Evolutionary conservation across 352 stramenopile genomes (phyloP), one percentile per base, ranked within the genome.

Genomic region (Globisporangium acanthophoron): DNA sequence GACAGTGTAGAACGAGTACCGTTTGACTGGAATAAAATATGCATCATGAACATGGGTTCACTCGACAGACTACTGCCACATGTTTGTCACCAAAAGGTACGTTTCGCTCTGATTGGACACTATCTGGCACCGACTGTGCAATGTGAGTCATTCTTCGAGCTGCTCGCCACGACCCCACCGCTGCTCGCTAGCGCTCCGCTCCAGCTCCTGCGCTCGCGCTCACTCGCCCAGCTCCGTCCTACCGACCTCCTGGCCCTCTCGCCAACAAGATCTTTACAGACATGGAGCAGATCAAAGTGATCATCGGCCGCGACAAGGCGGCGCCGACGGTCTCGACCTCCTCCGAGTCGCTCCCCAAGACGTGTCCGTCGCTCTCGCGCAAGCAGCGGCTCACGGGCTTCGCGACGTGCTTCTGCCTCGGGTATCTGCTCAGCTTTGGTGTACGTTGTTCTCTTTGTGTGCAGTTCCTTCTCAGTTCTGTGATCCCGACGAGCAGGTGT

Each of bases 361-460:
- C 77, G 45, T 92, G 85, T 44, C 80, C 79, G 21, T 78, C 76
- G 64, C 76, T 94, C 39, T 80, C 73, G 40, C 80, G 73, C 63
- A 70, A 69, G 62, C 85, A 94, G 69, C 77, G 85, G 7, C 56
- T 94, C 57, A 70, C 69, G 33, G 85, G 85, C 54, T 94, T 94
- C 41, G 76, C 51, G 40, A 65, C 62, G n/a, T 94, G 85, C 69
- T 94, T 94, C 57, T 74, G 72, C 21, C 66, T 91, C 20, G 85
- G 85, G 5, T 92, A 92, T 57, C 46, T 94, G 70, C 80, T 92
- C 69, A 92, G 76, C 70, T 90, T 94, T 52, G 74, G 78, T 49
- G 85, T 94, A 77, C 61, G 68, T 55, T 8, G 4, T 33, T 47
- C 29, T 12, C 0, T n/a, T 6, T 56, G 11, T 35, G 5, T 43